Conservation (phyloP, 2,329 filamentous ascomycete genomes). For the Aspergillus transmontanensis region DNA sequence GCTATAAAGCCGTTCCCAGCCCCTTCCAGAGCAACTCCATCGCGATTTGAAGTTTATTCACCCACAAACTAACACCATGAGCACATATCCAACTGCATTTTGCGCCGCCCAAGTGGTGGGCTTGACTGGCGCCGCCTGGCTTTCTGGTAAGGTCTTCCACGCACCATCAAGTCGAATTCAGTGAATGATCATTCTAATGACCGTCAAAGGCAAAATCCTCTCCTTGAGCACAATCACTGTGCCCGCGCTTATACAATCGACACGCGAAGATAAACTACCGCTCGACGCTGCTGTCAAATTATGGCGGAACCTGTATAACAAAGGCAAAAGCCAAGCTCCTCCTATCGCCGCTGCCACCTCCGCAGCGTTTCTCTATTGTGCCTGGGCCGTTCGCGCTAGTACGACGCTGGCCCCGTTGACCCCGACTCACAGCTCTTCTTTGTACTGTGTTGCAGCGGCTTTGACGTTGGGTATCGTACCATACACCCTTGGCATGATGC, state of each 20-base stretch:
- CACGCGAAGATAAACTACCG: constrained; percentile 11
- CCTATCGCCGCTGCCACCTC: constrained; percentile 26
- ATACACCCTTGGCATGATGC: constrained; percentile 34
- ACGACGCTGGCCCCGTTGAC: constrained; percentile 16
- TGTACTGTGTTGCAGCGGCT: constrained; percentile 32
- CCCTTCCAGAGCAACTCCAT: not conserved
- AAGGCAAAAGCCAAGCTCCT: constrained; percentile 27
- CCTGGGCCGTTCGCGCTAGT: constrained; percentile 27
- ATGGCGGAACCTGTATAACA: constrained; percentile 26
- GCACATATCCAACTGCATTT: constrained; percentile 23
- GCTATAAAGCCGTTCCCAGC: constrained; percentile 2
- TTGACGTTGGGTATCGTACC: constrained; percentile 37
- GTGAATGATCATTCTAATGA: not conserved
- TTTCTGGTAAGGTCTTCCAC: constrained; percentile 26
- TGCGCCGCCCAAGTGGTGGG: constrained; percentile 31
- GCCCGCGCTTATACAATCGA: constrained; percentile 28
- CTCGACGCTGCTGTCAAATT: constrained; percentile 14
- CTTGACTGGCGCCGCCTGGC: constrained; percentile 32
- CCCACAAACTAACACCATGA: constrained; percentile 16
- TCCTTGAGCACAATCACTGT: constrained; percentile 26
- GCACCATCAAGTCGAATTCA: not conserved
- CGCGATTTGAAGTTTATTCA: not conserved
- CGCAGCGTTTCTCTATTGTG: constrained; percentile 30
- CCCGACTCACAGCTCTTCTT: constrained; percentile 9
- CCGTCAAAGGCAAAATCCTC: constrained; percentile 29